Evolutionary conservation across 2,329 filamentous ascomycete species (phyloP), one percentile per base, ranked within the genome.

Genomic region (Monilinia fructigena): DNA sequence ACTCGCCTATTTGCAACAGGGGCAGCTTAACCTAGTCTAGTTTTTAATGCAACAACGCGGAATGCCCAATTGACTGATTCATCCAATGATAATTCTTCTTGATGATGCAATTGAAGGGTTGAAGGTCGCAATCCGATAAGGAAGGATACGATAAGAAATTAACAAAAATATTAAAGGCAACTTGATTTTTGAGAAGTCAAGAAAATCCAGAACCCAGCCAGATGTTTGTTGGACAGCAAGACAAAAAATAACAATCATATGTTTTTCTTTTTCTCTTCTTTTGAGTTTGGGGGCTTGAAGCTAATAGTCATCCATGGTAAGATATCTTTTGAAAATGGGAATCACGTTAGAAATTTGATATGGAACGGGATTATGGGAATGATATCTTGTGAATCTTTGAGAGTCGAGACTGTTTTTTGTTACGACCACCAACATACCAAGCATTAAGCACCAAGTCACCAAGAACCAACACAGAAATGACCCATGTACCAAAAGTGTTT

Each of bases 81-180:
- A 45, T 3, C 63, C 63, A 65, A 65, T 65, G 31, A 53, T 11
- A 16, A 4, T 53, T 31, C 40, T 16, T 18, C 28, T 23, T n/a
- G 23, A 65, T 65, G 63, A 65, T 65, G 63, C 63, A 59, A 65
- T 65, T n/a, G 31, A 42, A 52, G 48, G 55, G 55, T 14, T 60
- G 26, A 59, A 52, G 48, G 53, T 58, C 55, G 45, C 31, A 65
- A 60, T 65, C 48, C 48, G 63, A 45, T 60, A 47, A 59, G 56
- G 12, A 47, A 28, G 11, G 55, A 42, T n/a, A 8, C 28, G 62
- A 47, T 62, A 62, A 62, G 35, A 42, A 54, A n/a, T 14, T 35
- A 7, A 35, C 5, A 35, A 35, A 35, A 35, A 6, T 8, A 35
- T 35, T 5, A 35, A 35, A 35, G 31, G 7, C 31, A 35, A 35